Conservation (phyloP, 169 alveolate species). For the Plasmodium chabaudi region DNA sequence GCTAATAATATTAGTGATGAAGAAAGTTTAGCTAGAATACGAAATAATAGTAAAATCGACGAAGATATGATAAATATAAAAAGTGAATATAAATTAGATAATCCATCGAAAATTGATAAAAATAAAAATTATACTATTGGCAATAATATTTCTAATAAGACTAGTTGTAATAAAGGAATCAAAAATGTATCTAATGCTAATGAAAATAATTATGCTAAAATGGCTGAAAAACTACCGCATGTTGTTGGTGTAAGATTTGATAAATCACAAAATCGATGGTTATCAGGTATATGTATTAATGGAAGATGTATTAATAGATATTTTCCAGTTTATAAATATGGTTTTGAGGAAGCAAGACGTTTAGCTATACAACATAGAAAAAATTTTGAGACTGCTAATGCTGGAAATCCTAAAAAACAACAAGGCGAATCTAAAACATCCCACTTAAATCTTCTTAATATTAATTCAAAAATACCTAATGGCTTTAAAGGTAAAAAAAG, state of each 20-base stretch:
- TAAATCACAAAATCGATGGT: constrained; percentile 87
- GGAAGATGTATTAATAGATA: constrained; percentile 82
- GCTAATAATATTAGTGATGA: constrained; percentile 21
- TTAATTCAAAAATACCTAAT: constrained; percentile 71
- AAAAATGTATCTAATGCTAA: constrained; percentile 39
- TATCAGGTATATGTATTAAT: constrained; percentile 79
- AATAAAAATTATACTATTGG: constrained; percentile 16
- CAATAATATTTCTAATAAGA: constrained; percentile 9
- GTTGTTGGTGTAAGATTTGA: constrained; percentile 87
- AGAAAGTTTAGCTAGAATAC: constrained; percentile 9
- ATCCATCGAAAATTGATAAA: constrained; percentile 19
- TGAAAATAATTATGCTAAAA: constrained; percentile 76
- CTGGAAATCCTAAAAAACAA: constrained; percentile 66
- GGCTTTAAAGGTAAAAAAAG: constrained; percentile 61
- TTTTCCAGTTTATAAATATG: constrained; percentile 83
- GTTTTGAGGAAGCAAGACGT: constrained; percentile 83
- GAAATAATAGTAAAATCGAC: constrained; percentile 1
- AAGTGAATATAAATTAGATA: constrained; percentile 55
- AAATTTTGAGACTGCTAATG: constrained; percentile 77
- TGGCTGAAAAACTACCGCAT: constrained; percentile 75
- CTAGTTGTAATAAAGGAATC: constrained; percentile 6
- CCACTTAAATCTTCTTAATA: constrained; percentile 47
- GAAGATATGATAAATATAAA: constrained; percentile 28
- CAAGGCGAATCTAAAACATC: constrained; percentile 76
- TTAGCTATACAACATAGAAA: constrained; percentile 84